Evolutionary conservation across 1,139 yeast genomes (phyloP).

Genomic region (Hyphopichia wangnamkhiaoensis): DNA sequence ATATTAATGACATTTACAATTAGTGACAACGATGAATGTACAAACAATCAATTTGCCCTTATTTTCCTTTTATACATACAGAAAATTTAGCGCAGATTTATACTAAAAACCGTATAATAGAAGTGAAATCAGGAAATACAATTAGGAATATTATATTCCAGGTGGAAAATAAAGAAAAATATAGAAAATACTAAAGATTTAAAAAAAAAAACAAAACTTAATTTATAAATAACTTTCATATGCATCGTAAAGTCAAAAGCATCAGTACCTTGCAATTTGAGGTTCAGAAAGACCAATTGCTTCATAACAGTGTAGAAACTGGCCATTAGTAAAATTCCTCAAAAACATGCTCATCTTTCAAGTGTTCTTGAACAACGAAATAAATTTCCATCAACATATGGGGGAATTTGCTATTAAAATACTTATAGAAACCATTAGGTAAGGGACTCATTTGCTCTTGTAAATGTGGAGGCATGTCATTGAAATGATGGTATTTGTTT

Average conservation of each 20-base stretch:
- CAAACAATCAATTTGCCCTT: no score
- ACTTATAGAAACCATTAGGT: constrained; percentile 81
- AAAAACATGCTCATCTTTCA: constrained; percentile 64
- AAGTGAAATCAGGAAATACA: no score
- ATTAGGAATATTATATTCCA: no score
- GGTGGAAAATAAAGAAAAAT: neutral
- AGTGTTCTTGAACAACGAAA: constrained; percentile 56
- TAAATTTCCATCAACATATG: constrained; percentile 74
- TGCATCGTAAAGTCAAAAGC: constrained; percentile 4
- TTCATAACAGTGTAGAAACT: neutral
- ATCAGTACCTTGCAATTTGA: neutral
- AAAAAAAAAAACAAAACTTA: no score
- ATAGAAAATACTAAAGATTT: neutral
- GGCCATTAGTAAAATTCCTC: constrained; percentile 51
- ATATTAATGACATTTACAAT: no score
- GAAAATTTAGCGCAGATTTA: no score
- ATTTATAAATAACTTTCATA: constrained; percentile 4
- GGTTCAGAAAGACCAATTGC: neutral
- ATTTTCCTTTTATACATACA: no score
- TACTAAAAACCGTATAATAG: no score
- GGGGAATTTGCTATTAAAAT: constrained; percentile 77
- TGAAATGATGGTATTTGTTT: constrained; percentile 90
- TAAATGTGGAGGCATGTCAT: constrained; percentile 75
- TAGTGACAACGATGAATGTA: no score
- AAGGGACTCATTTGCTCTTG: constrained; percentile 68